phyloP scores from a whole-genome alignment of 208 protist genomes.

The Histomonas meleagridis region DNA sequence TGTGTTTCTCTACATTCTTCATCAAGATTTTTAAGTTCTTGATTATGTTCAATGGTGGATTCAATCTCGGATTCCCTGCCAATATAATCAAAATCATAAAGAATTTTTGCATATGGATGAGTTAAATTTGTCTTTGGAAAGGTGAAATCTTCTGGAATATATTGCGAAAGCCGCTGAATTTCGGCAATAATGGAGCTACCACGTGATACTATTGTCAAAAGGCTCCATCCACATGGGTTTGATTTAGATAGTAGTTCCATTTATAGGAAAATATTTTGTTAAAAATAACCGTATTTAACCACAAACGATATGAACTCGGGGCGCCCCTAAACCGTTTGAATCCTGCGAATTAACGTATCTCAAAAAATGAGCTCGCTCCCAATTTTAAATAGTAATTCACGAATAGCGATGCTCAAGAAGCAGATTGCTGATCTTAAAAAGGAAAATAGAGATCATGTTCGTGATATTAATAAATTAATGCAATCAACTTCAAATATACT shows the following conservation, averaged over 20 bases:
- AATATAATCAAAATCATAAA: slow-evolving; percentile 33
- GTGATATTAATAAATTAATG: too few relatives aligned
- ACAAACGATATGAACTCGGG: too few relatives aligned
- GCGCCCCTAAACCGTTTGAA: too few relatives aligned
- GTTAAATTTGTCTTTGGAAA: neutral
- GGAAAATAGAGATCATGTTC: too few relatives aligned
- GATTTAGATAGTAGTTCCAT: neutral
- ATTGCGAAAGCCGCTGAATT: neutral
- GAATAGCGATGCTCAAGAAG: too few relatives aligned
- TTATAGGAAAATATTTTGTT: too few relatives aligned
- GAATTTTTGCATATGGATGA: neutral
- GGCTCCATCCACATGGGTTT: neutral
- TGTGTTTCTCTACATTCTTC: slow-evolving; percentile 66
- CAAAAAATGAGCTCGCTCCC: too few relatives aligned
- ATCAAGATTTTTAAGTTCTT: slow-evolving; percentile 60
- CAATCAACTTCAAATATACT: too few relatives aligned
- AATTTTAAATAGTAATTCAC: too few relatives aligned
- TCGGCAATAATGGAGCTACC: slow-evolving; percentile 32
- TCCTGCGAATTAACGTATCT: too few relatives aligned
- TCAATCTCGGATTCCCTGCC: neutral
- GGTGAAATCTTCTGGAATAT: slow-evolving; percentile 35
- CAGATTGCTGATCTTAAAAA: too few relatives aligned
- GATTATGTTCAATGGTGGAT: neutral
- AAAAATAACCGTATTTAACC: too few relatives aligned
- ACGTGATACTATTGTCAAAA: neutral